Conservation (phyloP, 768 basidiomycete genomes). For the Wakefieldia striispora region DNA sequence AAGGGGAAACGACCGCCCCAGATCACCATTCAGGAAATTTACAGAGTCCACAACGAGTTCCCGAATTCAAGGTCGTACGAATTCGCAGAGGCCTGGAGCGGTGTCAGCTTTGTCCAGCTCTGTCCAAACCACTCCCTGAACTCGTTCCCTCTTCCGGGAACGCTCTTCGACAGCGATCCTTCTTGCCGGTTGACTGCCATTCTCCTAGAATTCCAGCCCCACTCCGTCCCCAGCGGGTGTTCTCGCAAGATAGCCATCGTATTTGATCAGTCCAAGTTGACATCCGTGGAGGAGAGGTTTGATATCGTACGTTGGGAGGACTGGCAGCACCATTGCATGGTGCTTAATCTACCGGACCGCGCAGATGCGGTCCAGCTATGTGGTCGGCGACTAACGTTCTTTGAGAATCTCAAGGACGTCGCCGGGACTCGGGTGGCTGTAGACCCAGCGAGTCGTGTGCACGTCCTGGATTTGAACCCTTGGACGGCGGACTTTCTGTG, state of each 20-base stretch:
- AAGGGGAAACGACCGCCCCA: constrained; percentile 33
- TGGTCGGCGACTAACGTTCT: constrained; percentile 31
- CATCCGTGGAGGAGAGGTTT: constrained; percentile 41
- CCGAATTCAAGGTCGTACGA: constrained; percentile 40
- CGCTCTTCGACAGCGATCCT: constrained; percentile 59
- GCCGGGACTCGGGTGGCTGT: background rate
- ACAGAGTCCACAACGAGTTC: constrained; percentile 4
- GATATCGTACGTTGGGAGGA: constrained; percentile 51
- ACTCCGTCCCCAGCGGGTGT: constrained; percentile 33
- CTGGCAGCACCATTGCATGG: constrained; percentile 44
- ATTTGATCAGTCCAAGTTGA: constrained; percentile 53
- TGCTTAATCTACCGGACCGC: constrained; percentile 32
- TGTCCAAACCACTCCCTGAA: constrained; percentile 47
- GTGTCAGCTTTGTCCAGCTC: constrained; percentile 44
- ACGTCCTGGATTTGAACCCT: constrained; percentile 32
- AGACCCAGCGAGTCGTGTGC: constrained; percentile 24
- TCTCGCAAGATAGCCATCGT: constrained; percentile 47
- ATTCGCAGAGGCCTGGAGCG: constrained; percentile 52
- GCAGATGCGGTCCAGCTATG: constrained; percentile 30
- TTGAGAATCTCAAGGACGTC: constrained; percentile 27
- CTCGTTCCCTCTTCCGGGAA: constrained; percentile 35
- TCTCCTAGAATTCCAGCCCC: constrained; percentile 42
- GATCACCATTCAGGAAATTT: constrained; percentile 24
- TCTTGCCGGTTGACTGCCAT: constrained; percentile 45
- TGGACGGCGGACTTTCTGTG: constrained; percentile 23